These are phyloP conservation scores for Calamus simplicifolius DNA, from an alignment of 176 grass and related monocot species.

Conservation along the genomic window DNA sequence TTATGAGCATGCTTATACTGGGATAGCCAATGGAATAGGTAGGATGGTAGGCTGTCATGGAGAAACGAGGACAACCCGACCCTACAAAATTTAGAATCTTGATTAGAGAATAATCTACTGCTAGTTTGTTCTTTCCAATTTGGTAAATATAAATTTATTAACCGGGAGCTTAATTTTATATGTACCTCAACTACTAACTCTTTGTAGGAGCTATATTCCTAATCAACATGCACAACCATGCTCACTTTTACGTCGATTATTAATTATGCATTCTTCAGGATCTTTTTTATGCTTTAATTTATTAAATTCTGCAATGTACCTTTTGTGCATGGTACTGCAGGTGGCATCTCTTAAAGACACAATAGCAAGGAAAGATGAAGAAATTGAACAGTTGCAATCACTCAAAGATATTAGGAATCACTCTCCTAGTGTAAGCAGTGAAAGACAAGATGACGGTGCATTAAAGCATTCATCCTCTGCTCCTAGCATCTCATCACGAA, in stretches of 20 bases:
- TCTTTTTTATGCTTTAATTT: background rate
- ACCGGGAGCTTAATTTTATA: too few relatives aligned
- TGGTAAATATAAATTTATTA: too few relatives aligned
- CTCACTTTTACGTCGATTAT: background rate
- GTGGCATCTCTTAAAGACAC: constrained; percentile 64
- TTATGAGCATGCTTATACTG: too few relatives aligned
- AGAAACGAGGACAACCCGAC: too few relatives aligned
- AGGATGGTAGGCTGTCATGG: too few relatives aligned
- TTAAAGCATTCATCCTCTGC: constrained; percentile 34
- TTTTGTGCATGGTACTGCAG: constrained; percentile 22
- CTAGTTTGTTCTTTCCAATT: too few relatives aligned
- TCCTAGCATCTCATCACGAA: constrained; percentile 19
- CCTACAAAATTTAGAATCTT: too few relatives aligned
- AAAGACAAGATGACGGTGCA: constrained; percentile 23
- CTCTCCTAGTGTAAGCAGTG: constrained; percentile 23
- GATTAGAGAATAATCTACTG: too few relatives aligned
- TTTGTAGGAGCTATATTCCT: too few relatives aligned
- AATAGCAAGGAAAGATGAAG: constrained; percentile 74
- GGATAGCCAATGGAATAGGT: too few relatives aligned
- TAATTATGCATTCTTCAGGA: constrained; percentile 6
- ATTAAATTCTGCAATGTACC: background rate
- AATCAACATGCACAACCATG: too few relatives aligned
- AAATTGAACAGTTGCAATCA: constrained; percentile 57
- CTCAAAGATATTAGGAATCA: constrained; percentile 25
- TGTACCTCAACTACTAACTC: too few relatives aligned